phyloP scores from a whole-genome alignment of 805 yeast genomes.

The Metschnikowia lochheadii region DNA sequence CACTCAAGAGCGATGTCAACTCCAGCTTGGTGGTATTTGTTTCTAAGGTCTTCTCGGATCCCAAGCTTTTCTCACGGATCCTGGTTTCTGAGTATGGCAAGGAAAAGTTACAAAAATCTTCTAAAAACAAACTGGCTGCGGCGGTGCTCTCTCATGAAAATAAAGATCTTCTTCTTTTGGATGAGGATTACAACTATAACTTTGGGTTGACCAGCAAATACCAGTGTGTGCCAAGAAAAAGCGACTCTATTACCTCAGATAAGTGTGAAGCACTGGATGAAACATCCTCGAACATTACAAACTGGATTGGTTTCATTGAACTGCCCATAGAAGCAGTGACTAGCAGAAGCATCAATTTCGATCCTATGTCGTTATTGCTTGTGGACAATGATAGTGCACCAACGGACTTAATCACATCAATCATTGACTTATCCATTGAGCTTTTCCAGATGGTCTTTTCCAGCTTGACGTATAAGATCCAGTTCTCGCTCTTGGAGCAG shows the following conservation, averaged over 20 bases:
- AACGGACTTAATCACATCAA: constrained; percentile 28
- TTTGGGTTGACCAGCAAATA: constrained; percentile 55
- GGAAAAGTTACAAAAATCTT: constrained; percentile 19
- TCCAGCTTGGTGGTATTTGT: constrained; percentile 40
- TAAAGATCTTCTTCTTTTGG: constrained; percentile 29
- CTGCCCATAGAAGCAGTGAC: constrained; percentile 17
- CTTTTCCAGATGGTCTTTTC: constrained; percentile 71
- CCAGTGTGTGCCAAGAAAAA: background rate
- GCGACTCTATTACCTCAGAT: background rate
- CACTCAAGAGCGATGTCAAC: constrained; percentile 36
- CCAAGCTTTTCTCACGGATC: constrained; percentile 26
- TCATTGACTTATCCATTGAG: constrained; percentile 77
- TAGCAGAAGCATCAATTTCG: constrained; percentile 30
- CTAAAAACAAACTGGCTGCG: constrained; percentile 13
- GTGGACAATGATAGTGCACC: constrained; percentile 25
- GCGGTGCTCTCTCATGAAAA: constrained; percentile 23
- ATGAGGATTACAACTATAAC: constrained; percentile 46
- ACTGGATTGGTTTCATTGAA: constrained; percentile 35
- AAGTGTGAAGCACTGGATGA: background rate
- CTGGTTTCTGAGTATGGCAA: constrained; percentile 7
- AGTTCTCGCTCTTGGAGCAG: constrained; percentile 81
- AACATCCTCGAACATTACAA: background rate
- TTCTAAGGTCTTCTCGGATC: constrained; percentile 35
- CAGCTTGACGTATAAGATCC: constrained; percentile 68
- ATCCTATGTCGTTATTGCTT: constrained; percentile 27